phyloP scores from a whole-genome alignment of 805 yeast species.

The Yarrowia deformans region DNA sequence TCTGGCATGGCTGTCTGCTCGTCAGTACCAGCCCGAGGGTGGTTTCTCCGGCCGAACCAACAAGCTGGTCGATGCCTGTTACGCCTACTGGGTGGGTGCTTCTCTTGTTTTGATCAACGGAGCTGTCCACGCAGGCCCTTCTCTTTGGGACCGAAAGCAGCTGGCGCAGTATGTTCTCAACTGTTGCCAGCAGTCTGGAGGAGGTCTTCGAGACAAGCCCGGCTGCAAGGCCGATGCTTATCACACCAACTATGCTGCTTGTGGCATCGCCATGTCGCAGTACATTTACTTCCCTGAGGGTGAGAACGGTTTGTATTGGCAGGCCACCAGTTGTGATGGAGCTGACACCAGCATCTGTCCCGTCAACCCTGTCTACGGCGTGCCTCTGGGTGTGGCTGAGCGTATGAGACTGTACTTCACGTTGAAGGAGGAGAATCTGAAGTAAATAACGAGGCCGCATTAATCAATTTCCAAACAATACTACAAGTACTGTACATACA shows the following conservation, averaged over 20 bases:
- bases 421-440: slow-evolving; percentile 6
- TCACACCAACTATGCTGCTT: slow-evolving; percentile 84
- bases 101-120: slow-evolving; percentile 68
- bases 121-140: slow-evolving; percentile 51
- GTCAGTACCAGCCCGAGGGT: slow-evolving; percentile 80
- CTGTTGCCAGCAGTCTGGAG: slow-evolving; percentile 75
- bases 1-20: slow-evolving; percentile 67
- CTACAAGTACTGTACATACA: too few relatives aligned
- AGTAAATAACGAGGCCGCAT: not conserved
- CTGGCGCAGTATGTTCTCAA: slow-evolving; percentile 69
- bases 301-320: slow-evolving; percentile 35
- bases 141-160: slow-evolving; percentile 60
- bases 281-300: slow-evolving; percentile 50
- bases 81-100: slow-evolving; percentile 95
- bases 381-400: slow-evolving; percentile 58
- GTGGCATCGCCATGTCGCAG: slow-evolving; percentile 74
- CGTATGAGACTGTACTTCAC: slow-evolving; percentile 46
- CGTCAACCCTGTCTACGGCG: slow-evolving; percentile 66
- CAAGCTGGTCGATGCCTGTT: slow-evolving; percentile 95
- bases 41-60: slow-evolving; percentile 91
- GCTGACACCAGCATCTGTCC: slow-evolving; percentile 42
- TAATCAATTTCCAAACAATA: too few relatives aligned
- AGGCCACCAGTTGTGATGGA: slow-evolving; percentile 27
- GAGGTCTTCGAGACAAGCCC: slow-evolving; percentile 92
- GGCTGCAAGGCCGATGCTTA: slow-evolving; percentile 81